Evolutionary conservation across 2,329 filamentous ascomycete species (phyloP).

Genomic region (Pestalotiopsis sp.): DNA sequence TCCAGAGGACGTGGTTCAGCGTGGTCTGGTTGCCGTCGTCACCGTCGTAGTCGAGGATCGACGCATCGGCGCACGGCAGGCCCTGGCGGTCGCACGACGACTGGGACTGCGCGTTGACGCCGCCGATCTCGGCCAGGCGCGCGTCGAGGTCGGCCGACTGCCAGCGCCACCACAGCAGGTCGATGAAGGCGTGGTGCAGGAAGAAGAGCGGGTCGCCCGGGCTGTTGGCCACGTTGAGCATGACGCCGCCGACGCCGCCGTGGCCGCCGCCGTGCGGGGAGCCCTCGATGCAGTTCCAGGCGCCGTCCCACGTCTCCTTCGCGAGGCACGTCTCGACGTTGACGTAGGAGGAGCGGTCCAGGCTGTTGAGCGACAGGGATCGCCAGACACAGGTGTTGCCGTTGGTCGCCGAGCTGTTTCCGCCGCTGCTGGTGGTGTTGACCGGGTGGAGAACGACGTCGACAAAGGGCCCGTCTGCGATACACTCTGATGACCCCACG

Average conservation of each 20-base stretch:
- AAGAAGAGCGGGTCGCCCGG: constrained; percentile 26
- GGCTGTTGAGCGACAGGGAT: background rate
- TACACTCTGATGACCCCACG: background rate
- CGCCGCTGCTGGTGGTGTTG: background rate
- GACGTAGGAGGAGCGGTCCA: background rate
- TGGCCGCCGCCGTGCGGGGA: background rate
- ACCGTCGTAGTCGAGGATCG: background rate
- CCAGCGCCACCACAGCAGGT: constrained; percentile 29
- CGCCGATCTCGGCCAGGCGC: constrained; percentile 14
- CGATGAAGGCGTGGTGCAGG: constrained; percentile 27
- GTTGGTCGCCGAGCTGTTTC: background rate
- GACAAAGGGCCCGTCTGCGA: background rate
- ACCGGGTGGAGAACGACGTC: background rate
- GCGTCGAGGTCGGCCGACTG: constrained; percentile 20
- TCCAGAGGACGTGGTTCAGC: background rate
- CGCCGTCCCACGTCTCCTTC: background rate
- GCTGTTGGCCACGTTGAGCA: background rate
- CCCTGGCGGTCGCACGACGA: background rate
- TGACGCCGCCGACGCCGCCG: background rate
- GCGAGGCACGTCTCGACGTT: background rate
- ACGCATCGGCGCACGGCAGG: background rate
- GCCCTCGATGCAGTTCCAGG: background rate
- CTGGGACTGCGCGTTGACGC: background rate
- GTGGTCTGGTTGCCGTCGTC: background rate
- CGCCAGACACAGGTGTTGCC: background rate